These are phyloP conservation scores for Cotoneaster glaucophyllus DNA, from an alignment of 306 rosid species.

Conservation along the genomic window DNA sequence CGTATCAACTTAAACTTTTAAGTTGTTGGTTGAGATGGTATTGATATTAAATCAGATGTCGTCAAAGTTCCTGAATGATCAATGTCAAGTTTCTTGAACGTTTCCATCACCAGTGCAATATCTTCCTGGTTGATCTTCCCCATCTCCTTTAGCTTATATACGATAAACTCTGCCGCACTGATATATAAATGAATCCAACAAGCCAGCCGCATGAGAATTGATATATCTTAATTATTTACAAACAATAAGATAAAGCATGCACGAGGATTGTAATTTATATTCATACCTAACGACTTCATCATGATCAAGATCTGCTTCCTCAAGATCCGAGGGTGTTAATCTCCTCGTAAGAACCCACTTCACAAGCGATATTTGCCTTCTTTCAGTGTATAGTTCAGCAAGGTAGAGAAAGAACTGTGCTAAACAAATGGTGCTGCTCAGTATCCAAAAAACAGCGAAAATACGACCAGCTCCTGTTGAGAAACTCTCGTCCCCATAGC, in stretches of 20 bases:
- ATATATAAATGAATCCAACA: neutral
- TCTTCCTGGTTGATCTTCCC: constrained; percentile 63
- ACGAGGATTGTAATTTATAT: neutral
- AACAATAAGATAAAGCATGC: neutral
- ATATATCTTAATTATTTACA: neutral
- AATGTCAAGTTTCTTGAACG: constrained; percentile 47
- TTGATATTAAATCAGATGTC: constrained; percentile 41
- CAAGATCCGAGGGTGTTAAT: constrained; percentile 54
- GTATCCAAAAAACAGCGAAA: constrained; percentile 79
- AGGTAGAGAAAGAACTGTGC: constrained; percentile 71
- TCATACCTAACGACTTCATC: constrained; percentile 63
- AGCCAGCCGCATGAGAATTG: neutral
- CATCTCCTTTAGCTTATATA: constrained; percentile 87
- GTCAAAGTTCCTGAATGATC: constrained; percentile 77
- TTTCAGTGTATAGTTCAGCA: constrained; percentile 59
- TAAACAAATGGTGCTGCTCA: constrained; percentile 71
- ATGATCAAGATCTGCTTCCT: constrained; percentile 78
- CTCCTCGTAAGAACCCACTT: constrained; percentile 51
- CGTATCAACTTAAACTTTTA: neutral
- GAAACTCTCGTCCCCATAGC: constrained; percentile 84
- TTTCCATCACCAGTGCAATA: constrained; percentile 48
- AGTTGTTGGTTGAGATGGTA: neutral
- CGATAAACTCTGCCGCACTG: constrained; percentile 65
- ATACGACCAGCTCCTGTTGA: constrained; percentile 48
- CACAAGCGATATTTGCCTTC: constrained; percentile 48